Evolutionary conservation across 768 basidiomycete species (phyloP).

Genomic region (Naganishia kalamii): DNA sequence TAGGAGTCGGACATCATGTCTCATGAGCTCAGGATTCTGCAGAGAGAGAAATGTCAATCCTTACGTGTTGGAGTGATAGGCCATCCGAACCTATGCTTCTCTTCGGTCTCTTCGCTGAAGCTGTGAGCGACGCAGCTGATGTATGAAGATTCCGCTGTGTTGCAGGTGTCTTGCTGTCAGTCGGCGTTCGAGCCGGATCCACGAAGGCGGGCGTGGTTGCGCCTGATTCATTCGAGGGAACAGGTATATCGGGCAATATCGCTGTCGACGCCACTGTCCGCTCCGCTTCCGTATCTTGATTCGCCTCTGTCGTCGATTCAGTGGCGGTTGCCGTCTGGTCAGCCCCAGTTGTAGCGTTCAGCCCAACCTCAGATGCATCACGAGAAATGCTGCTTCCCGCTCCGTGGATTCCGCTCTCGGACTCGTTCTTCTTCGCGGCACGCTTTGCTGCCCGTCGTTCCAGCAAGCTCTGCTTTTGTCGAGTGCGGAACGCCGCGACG

Average conservation of each 20-base stretch:
- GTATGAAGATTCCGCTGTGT: not conserved
- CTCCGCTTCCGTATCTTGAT: too few species aligned
- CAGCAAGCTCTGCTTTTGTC: not conserved
- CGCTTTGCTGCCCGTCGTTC: not conserved
- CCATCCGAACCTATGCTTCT: not conserved
- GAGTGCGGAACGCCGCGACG: not conserved
- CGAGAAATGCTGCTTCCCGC: not conserved
- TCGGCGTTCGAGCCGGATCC: too few species aligned
- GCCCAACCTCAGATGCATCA: not conserved
- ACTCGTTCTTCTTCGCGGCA: not conserved
- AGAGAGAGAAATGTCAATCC: not conserved
- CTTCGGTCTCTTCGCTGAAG: not conserved
- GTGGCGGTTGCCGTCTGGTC: too few species aligned
- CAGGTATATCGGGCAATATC: too few species aligned
- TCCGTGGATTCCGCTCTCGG: not conserved
- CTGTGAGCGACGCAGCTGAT: not conserved
- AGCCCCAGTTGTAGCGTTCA: too few species aligned
- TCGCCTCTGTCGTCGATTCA: too few species aligned
- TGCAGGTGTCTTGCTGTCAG: not conserved
- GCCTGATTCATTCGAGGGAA: too few species aligned
- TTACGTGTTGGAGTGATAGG: conserved; percentile 6
- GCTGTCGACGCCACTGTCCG: too few species aligned
- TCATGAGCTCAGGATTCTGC: not conserved
- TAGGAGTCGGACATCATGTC: not conserved
- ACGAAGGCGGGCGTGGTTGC: too few species aligned